These are phyloP conservation scores for Brassica nigra DNA, from an alignment of 345 rosid species.

Conservation along the genomic window DNA sequence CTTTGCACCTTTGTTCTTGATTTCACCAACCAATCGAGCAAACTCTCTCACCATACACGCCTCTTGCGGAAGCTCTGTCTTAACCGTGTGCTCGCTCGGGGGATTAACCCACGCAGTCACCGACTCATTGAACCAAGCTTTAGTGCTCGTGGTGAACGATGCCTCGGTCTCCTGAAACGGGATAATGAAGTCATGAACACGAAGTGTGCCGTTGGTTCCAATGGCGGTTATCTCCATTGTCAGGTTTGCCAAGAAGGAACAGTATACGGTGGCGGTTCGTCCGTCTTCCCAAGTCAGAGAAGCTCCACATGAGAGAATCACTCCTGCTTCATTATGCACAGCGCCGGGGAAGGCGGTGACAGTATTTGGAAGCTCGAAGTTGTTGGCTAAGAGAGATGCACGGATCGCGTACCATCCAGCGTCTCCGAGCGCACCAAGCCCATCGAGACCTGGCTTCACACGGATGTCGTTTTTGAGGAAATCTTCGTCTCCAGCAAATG, in stretches of 20 bases:
- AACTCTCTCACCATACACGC: constrained; percentile 81
- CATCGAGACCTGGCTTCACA: constrained; percentile 85
- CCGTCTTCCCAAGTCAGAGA: constrained; percentile 78
- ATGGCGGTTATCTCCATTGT: constrained; percentile 75
- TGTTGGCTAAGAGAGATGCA: constrained; percentile 60
- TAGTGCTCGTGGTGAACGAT: constrained; percentile 48
- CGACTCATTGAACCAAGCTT: constrained; percentile 53
- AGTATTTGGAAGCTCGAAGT: constrained; percentile 66
- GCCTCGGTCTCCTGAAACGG: constrained; percentile 70
- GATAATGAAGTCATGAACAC: constrained; percentile 64
- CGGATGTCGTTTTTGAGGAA: constrained; percentile 79
- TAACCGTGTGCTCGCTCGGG: constrained; percentile 61
- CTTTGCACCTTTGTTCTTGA: constrained; percentile 57
- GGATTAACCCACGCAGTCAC: constrained; percentile 39
- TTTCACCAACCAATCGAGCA: constrained; percentile 59
- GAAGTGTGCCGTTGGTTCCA: constrained; percentile 74
- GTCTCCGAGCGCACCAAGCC: constrained; percentile 90
- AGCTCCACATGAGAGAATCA: constrained; percentile 76
- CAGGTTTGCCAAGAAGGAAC: constrained; percentile 74
- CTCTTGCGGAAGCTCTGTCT: constrained; percentile 74
- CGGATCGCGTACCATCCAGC: constrained; percentile 84
- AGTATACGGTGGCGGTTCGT: constrained; percentile 64
- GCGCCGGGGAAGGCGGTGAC: constrained; percentile 59
- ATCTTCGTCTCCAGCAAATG: constrained; percentile 54
- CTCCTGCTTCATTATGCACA: constrained; percentile 66